Base-by-base conservation (phyloP, 163 green algal species). In the Prototheca wickerhamii region DNA sequence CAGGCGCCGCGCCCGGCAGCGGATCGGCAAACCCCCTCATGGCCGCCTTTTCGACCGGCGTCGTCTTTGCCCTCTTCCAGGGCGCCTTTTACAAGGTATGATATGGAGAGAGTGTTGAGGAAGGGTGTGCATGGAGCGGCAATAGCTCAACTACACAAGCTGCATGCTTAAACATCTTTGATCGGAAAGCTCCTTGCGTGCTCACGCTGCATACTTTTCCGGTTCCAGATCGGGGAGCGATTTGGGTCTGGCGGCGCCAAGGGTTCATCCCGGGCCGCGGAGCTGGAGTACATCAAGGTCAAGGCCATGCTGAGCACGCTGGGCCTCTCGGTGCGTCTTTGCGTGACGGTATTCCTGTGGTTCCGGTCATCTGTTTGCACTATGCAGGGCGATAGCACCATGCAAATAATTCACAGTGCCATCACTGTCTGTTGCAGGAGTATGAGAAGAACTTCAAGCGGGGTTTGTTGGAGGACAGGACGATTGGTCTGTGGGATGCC, bases 361-460 rank as follows among this genome's bases (percentile, higher is more conserved):
- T 56, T n/a, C n/a, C n/a, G n/a, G n/a, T n/a, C n/a, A n/a, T n/a
- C n/a, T n/a, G n/a, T n/a, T n/a, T n/a, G n/a, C n/a, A n/a, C n/a
- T n/a, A n/a, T n/a, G n/a, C n/a, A n/a, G n/a, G 17, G 12, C 53
- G 12, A 60, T 12, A 23, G 63, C 21, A 8, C 26, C 32, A 60
- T 8, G 17, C 33, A 58, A 61, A 59, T 64, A 61, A 3, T 25
- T 30, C 66, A 55, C 31, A 28, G n/a, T n/a, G n/a, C n/a, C n/a
- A n/a, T n/a, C n/a, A n/a, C n/a, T n/a, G n/a, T n/a, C 29, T 15
- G 20, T 63, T 89, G 68, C 73, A 92, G 74, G 93, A 96, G 64
- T 98, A 96, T 66, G 77, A 93, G 59, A 89, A 92, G 69, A 97
- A 96, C 64, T 76, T 99, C 35, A 91, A 91, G 74, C 91, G 87